phyloP scores from a whole-genome alignment of 805 yeast genomes.

The Cyberlindnera bimundalis region DNA sequence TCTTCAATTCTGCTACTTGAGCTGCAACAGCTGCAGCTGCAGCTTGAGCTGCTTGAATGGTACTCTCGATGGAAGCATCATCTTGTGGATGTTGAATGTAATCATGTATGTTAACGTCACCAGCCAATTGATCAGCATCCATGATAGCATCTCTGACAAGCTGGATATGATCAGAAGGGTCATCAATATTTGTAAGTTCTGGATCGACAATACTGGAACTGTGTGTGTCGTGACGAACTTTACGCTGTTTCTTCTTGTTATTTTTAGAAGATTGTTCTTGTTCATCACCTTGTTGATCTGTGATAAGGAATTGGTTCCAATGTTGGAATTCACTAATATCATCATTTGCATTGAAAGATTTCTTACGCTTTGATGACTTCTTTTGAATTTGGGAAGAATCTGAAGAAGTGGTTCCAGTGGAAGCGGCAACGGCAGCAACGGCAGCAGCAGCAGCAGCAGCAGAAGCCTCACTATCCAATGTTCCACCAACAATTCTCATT shows the following conservation, averaged over 20 bases:
- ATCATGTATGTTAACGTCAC: conserved; percentile 34
- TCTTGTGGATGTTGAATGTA: conserved; percentile 28
- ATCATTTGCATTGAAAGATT: conserved; percentile 20
- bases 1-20: conserved; percentile 8
- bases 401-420: neutral
- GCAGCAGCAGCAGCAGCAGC: neutral
- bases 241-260: conserved; percentile 15
- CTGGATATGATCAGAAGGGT: conserved; percentile 51
- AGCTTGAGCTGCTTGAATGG: conserved; percentile 23
- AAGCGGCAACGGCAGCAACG: neutral
- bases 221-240: neutral
- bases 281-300: conserved; percentile 24
- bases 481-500: conserved; percentile 66
- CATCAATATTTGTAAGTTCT: conserved; percentile 49
- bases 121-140: conserved; percentile 63
- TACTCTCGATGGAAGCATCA: conserved; percentile 16
- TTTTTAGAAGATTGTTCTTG: conserved; percentile 1
- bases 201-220: conserved; percentile 44
- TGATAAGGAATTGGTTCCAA: conserved; percentile 28
- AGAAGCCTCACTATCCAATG: conserved; percentile 34
- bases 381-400: conserved; percentile 1
- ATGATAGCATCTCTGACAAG: conserved; percentile 68
- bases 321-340: conserved; percentile 28
- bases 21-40: conserved; percentile 27
- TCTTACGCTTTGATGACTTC: conserved; percentile 18